Base-by-base conservation (phyloP, 192 early-diverging fungal genomes). In the Rhizoclosmatium globosum region DNA sequence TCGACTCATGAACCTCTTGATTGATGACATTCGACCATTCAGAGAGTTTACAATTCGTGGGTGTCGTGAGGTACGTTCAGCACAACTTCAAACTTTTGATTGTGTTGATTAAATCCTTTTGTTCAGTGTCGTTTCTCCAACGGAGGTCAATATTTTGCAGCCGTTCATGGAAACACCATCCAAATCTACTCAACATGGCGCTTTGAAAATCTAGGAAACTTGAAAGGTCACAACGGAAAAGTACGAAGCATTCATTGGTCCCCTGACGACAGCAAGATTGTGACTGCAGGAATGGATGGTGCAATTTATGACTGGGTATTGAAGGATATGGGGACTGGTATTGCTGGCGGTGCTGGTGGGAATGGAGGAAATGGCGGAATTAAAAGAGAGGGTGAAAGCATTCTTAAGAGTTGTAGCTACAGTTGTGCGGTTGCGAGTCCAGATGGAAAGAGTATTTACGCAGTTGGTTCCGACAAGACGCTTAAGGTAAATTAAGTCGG, bases 181-280 rank as follows among this genome's bases (percentile, higher is more conserved):
- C 89, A 91, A 71, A 86, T 91, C 23, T 91, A 89, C 79, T 83
- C 82, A 3, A 91, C 90, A 1, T 91, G 89, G 89, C 87, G 79
- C 61, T 91, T 87, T 74, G 89, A 91, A 64, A 84, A 85, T 69
- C 65, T 91, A 4, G 84, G 81, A 43, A 89, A 83, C 56, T 77
- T 91, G 39, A 91, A 89, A 60, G 90, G 89, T 6, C 90, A 91
- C 82, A 91, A 89, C 70, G 89, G 87, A 42, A 91, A 91, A 81
- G 84, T 91, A 13, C 77, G 84, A 42, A 84, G 83, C 31, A 46
- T 91, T 62, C 82, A 81, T 46, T 91, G 89, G 89, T 82, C 87
- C 6, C 58, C 70, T 19, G 89, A 91, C 69, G 90, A 91, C 67
- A 79, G 85, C 2, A 79, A 82, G 48, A 86, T 91, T 60, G 82